A percentile compares a stretch with the other conserved stretches of the same genome.
These are phyloP conservation scores for Ceratocystis albifundus DNA, from an alignment of 2,329 filamentous ascomycete genomes.

Conservation along the genomic window DNA sequence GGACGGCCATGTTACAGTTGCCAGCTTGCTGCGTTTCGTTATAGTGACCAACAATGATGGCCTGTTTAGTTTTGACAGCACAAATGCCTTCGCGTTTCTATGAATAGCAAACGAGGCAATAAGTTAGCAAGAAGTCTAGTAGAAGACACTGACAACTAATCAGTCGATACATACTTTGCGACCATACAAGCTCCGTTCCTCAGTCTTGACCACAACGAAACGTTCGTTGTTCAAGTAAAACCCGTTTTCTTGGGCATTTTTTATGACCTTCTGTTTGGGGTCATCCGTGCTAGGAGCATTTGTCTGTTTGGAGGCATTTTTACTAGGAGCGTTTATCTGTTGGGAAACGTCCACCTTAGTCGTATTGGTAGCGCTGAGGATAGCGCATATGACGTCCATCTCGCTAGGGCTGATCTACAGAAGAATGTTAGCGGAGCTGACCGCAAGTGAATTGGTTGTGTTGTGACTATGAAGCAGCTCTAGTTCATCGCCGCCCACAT, in stretches of 20 bases:
- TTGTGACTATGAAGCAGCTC: not conserved
- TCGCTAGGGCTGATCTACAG: slow-evolving; percentile 35
- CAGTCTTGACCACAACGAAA: slow-evolving; percentile 65
- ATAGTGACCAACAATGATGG: slow-evolving; percentile 83
- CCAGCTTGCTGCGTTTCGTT: slow-evolving; percentile 60
- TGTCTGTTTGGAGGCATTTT: no score
- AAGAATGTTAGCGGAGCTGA: slow-evolving; percentile 5
- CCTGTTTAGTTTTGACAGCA: slow-evolving; percentile 77
- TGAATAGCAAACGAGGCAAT: slow-evolving; percentile 8
- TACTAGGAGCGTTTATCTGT: no score
- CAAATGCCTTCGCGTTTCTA: slow-evolving; percentile 67
- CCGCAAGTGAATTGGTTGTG: not conserved
- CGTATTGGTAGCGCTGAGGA: slow-evolving; percentile 31
- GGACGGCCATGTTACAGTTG: slow-evolving; percentile 65
- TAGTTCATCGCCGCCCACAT: not conserved
- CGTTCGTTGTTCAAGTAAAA: slow-evolving; percentile 65
- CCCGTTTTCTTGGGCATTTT: slow-evolving; percentile 39
- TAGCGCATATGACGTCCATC: slow-evolving; percentile 46
- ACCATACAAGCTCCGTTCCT: slow-evolving; percentile 70
- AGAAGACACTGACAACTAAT: slow-evolving; percentile 1
- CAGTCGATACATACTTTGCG: slow-evolving; percentile 56
- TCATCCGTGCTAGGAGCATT: no score
- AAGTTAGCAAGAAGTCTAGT: not conserved
- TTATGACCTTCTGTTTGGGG: no score
- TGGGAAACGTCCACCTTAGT: no score